A percentile compares a stretch with the other conserved stretches of the same genome.
These are phyloP conservation scores for Sisymbrium irio DNA, from an alignment of 345 rosid species.

Conservation along the genomic window DNA sequence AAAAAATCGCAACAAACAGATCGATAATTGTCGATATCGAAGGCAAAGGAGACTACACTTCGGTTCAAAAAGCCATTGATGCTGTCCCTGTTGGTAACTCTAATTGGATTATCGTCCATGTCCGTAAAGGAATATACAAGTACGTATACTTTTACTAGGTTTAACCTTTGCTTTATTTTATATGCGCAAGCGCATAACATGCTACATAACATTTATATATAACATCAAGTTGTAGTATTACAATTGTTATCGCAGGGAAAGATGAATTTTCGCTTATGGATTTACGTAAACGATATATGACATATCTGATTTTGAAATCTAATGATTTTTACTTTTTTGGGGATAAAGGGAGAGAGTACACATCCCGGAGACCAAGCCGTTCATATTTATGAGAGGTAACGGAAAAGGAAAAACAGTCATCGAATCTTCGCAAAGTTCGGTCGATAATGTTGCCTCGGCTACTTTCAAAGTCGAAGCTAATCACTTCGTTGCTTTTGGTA, in stretches of 20 bases:
- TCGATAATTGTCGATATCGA: slow-evolving; percentile 75
- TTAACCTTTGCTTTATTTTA: background rate
- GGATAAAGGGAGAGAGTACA: slow-evolving; percentile 65
- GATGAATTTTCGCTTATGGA: background rate
- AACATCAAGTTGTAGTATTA: background rate
- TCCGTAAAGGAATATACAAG: slow-evolving; percentile 84
- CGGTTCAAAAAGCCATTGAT: slow-evolving; percentile 76
- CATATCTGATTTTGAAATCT: slow-evolving; percentile 1
- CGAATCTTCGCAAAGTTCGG: slow-evolving; percentile 54
- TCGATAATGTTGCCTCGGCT: slow-evolving; percentile 68
- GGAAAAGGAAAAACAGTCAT: slow-evolving; percentile 78
- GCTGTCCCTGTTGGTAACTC: slow-evolving; percentile 64
- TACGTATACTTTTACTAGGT: slow-evolving; percentile 26
- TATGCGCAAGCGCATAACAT: background rate
- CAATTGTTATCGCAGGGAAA: background rate
- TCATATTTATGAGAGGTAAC: slow-evolving; percentile 89
- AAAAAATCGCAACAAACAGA: slow-evolving; percentile 57
- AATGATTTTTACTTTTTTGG: background rate
- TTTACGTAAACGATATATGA: background rate
- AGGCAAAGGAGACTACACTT: slow-evolving; percentile 69
- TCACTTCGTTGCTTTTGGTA: slow-evolving; percentile 71
- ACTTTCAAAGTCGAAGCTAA: slow-evolving; percentile 65
- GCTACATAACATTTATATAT: background rate
- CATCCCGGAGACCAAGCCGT: slow-evolving; percentile 66
- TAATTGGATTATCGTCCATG: slow-evolving; percentile 74